Evolutionary conservation across 306 rosid species (phyloP), one percentile per base, ranked within the genome.

Genomic region (Delonix regia): DNA sequence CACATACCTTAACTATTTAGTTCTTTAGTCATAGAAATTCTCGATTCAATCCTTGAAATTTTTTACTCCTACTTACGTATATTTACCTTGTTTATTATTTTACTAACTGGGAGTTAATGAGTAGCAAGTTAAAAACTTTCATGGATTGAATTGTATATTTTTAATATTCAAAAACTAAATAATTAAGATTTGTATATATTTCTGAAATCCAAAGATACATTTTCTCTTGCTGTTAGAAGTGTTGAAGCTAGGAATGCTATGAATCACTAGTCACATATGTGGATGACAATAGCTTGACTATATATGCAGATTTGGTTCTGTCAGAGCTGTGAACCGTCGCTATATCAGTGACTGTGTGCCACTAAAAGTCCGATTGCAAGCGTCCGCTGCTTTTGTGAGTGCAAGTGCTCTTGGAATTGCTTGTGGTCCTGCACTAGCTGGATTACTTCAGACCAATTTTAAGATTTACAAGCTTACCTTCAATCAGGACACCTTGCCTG

Each of bases 331-430:
- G 63, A 96, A 96, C 79, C 82, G 98, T 81, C 97, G 98, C 49
- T 96, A 93, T 80, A 96, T 96, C 22, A 96, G 98, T 82, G 99
- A 96, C 27, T 96, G 99, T 41, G 99, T 96, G 53, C 99, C 99
- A 2, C 77, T 86, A 52, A 91, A 81, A 86, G 64, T 73, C 64
- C 98, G 98, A 55, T 91, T 93, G 98, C 91, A 93, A 84, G 99
- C 99, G 60, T 96, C 99, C 11, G 98, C 98, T 3, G 98, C 88
- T 70, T 96, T 96, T 83, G 99, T 96, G 38, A 96, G 98, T 85
- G 98, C 98, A n/a, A 96, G 99, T 55, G 98, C 99, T 78, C 96
- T 96, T 39, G 98, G 99, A 83, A 93, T 96, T 94, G 99, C 99
- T 69, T 90, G 96, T 78, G 99, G 99, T 85, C 99, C 98, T 75